Conservation (phyloP, 1,139 yeast species). For the Magnusiomyces suaveolens region DNA sequence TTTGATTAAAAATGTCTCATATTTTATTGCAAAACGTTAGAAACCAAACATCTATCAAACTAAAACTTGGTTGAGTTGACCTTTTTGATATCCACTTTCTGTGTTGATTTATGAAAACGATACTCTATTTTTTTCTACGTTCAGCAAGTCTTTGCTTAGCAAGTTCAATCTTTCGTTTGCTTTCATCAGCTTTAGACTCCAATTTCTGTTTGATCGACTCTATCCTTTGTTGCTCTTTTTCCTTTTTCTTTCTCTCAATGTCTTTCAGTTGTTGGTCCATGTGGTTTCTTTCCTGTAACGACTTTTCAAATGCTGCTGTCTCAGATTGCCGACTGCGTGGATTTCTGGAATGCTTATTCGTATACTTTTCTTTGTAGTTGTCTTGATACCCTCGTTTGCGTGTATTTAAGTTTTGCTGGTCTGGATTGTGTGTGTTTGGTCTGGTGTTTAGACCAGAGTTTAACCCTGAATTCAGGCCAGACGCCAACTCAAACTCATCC, state of each 20-base stretch:
- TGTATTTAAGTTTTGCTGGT: background rate
- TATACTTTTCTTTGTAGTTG: background rate
- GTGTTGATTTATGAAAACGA: no score
- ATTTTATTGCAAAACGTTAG: no score
- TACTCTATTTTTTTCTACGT: background rate
- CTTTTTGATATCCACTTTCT: no score
- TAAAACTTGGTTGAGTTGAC: no score
- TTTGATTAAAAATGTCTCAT: no score
- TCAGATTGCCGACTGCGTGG: background rate
- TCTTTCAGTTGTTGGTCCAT: background rate
- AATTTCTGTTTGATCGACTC: background rate
- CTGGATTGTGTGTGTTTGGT: background rate
- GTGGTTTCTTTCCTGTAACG: background rate
- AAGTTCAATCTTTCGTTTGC: background rate
- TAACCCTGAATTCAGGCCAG: background rate
- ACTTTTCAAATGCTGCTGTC: background rate
- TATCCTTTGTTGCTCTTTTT: background rate
- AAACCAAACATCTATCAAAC: no score
- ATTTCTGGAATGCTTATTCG: background rate
- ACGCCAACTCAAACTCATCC: background rate
- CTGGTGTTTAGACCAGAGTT: background rate
- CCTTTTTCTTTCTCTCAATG: background rate
- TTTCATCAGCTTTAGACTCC: background rate
- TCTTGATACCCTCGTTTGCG: background rate
- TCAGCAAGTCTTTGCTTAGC: background rate